Evolutionary conservation across 495 filamentous ascomycete genomes (phyloP).

Genomic region (Hypoxylon rickii): DNA sequence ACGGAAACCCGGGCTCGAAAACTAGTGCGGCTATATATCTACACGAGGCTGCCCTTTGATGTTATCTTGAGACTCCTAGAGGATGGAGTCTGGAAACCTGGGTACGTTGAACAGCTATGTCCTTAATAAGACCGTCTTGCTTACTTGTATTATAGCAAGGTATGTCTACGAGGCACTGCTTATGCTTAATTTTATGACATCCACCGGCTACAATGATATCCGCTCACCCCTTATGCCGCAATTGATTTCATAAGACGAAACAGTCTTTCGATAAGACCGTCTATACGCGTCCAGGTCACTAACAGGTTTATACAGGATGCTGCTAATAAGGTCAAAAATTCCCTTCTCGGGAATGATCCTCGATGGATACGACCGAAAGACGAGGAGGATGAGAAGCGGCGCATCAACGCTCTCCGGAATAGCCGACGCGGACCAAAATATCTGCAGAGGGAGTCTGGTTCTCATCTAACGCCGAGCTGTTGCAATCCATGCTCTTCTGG

Average conservation of each 20-base stretch:
- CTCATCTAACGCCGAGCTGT: neutral
- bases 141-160: conserved; percentile 38
- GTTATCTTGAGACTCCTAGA: conserved; percentile 50
- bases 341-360: conserved; percentile 52
- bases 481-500: neutral
- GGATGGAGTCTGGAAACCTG: conserved; percentile 48
- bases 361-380: conserved; percentile 52
- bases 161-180: conserved; percentile 6
- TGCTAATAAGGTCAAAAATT: conserved; percentile 53
- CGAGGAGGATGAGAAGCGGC: conserved; percentile 47
- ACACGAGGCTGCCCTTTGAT: conserved; percentile 48
- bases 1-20: conserved; percentile 49
- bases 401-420: conserved; percentile 40
- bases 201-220: too few species aligned
- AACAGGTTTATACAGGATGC: conserved; percentile 38
- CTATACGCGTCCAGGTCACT: neutral
- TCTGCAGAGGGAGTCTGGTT: conserved; percentile 10
- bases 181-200: too few species aligned
- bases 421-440: conserved; percentile 21
- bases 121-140: conserved; percentile 6
- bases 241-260: too few species aligned
- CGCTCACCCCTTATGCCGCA: too few species aligned
- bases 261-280: neutral
- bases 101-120: conserved; percentile 32
- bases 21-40: conserved; percentile 50